Evolutionary conservation across 1,284 basidiomycete genomes (phyloP).

Genomic region (Golubevia sp.): DNA sequence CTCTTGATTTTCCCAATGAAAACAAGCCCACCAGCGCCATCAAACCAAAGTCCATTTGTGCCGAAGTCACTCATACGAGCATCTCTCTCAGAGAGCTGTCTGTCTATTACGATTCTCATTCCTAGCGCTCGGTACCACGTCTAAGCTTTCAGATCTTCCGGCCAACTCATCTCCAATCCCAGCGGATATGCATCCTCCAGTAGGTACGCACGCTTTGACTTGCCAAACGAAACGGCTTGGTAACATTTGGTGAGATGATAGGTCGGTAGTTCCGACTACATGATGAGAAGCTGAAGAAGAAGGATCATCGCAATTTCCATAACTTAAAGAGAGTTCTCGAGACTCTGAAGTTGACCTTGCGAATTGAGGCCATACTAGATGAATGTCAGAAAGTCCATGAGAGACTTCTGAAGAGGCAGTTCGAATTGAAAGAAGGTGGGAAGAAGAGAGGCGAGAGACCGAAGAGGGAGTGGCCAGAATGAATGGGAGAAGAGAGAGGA

Average conservation of each 20-base stretch:
- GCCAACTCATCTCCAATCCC: neutral
- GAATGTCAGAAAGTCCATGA: neutral
- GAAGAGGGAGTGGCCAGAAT: too few relatives aligned
- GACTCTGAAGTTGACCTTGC: neutral
- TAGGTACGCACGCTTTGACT: neutral
- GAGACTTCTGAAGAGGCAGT: neutral
- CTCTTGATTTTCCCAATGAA: too few relatives aligned
- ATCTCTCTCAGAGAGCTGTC: neutral
- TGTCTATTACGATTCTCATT: neutral
- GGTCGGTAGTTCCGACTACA: neutral
- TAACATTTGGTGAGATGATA: neutral
- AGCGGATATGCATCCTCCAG: neutral
- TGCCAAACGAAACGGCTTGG: neutral
- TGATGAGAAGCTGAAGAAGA: neutral
- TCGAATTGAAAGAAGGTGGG: too few relatives aligned
- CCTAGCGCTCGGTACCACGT: neutral
- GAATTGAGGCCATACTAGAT: neutral
- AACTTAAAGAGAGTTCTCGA: neutral
- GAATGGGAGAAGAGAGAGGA: too few relatives aligned
- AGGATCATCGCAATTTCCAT: neutral
- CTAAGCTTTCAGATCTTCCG: neutral
- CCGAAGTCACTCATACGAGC: neutral
- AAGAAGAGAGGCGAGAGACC: too few relatives aligned
- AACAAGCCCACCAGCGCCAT: neutral
- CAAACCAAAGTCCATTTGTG: slow-evolving; percentile 3